Evolutionary conservation across 1,139 yeast species (phyloP).

Genomic region (Kodamaea suecica): DNA sequence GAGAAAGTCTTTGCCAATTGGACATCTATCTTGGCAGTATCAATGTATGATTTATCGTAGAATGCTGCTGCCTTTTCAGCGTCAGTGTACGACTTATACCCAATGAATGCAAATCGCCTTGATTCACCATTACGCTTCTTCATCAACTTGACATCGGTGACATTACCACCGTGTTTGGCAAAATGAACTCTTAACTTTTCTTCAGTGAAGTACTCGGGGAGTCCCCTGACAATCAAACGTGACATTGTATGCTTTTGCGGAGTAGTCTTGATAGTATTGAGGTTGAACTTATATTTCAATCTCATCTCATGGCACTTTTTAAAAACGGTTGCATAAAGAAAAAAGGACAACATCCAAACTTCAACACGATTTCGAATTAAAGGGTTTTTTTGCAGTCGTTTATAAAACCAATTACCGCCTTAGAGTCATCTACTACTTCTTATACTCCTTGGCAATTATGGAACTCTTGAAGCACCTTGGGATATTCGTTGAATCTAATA

Average conservation of each 20-base stretch:
- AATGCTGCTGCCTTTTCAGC: constrained; percentile 77
- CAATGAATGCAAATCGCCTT: constrained; percentile 90
- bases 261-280: too few relatives aligned
- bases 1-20: constrained; percentile 80
- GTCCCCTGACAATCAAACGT: constrained; percentile 90
- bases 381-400: background rate
- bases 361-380: background rate
- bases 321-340: too few relatives aligned
- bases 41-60: constrained; percentile 76
- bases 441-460: constrained; percentile 15
- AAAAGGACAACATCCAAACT: too few relatives aligned
- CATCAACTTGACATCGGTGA: constrained; percentile 87
- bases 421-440: too few relatives aligned
- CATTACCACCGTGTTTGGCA: constrained; percentile 50
- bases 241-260: constrained; percentile 70
- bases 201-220: constrained; percentile 79
- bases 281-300: too few relatives aligned
- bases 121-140: constrained; percentile 80
- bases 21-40: constrained; percentile 77
- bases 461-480: constrained; percentile 25
- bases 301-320: constrained; percentile 5
- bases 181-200: constrained; percentile 72
- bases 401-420: background rate
- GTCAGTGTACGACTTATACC: constrained; percentile 67
- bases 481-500: constrained; percentile 2